A percentile compares a stretch with the other conserved stretches of the same genome.
phyloP scores from a whole-genome alignment of 78 protist genomes.

The Thecamonas trahens region DNA sequence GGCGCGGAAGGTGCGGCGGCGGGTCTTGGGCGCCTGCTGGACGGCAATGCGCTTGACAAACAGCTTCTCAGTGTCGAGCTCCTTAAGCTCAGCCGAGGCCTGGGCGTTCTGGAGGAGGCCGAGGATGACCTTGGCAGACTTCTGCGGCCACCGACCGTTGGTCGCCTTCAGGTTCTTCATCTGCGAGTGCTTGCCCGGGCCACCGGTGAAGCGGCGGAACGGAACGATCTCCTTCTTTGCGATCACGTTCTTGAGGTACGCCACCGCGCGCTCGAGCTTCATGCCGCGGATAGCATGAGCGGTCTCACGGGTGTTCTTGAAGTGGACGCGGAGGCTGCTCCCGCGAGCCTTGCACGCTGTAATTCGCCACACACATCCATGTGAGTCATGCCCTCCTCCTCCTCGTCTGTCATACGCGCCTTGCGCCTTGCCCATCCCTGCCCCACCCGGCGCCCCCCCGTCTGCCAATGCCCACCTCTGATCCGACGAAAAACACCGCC shows the following conservation, averaged over 20 bases:
- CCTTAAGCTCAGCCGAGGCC: constrained; percentile 79
- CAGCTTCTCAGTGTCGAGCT: constrained; percentile 53
- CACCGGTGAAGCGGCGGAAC: constrained; percentile 79
- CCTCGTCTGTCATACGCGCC: no score
- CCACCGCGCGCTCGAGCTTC: constrained; percentile 61
- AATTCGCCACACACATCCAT: not conserved
- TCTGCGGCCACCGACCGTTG: constrained; percentile 91
- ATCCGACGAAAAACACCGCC: no score
- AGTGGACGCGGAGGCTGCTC: constrained; percentile 82
- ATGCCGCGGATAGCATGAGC: constrained; percentile 81
- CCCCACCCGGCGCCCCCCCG: no score
- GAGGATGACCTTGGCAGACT: constrained; percentile 69
- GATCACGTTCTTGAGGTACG: constrained; percentile 76
- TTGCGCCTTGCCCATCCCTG: no score
- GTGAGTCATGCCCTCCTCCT: no score
- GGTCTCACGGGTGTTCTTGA: constrained; percentile 96
- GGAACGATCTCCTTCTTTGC: constrained; percentile 82
- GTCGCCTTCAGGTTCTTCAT: constrained; percentile 44
- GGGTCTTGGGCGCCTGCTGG: constrained; percentile 77
- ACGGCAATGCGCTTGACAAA: constrained; percentile 76
- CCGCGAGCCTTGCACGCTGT: constrained; percentile 87
- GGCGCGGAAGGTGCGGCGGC: constrained; percentile 95
- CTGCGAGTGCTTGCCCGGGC: constrained; percentile 86
- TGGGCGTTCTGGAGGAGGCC: constrained; percentile 81
- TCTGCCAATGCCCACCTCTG: no score